Evolutionary conservation across 2,329 filamentous ascomycete species (phyloP), one percentile per base, ranked within the genome.

Genomic region (Xylaria sp.): DNA sequence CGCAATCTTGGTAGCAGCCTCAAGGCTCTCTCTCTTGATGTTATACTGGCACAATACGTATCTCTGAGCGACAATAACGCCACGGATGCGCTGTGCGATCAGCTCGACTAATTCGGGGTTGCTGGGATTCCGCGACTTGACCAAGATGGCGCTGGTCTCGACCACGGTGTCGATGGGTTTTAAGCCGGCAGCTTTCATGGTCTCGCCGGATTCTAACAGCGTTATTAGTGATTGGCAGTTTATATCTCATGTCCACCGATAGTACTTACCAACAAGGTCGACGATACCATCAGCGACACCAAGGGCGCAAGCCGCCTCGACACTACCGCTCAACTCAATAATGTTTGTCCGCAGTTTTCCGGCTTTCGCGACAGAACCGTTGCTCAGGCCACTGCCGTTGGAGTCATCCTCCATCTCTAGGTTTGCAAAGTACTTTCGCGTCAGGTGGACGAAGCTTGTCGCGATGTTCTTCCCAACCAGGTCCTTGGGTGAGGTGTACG

Each of bases 31-130:
- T 62, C 92, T 86, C 67, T 90, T 83, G 60, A 97, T 85, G 77
- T 99, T 99, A 82, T 97, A 99, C 72, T 95, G 92, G 79, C 94
- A 97, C 35, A 97, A 84, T 34, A 97, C 91, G 72, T 90, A 97
- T 75, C 86, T 88, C 78, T 99, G 91, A 8, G 94, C 94, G 48
- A 91, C 93, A 72, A 99, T 97, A 64, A 99, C 92, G 74, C 94
- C 94, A 61, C 85, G 84, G 71, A 99, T 96, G 69, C 94, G 87
- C 9, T 88, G 88, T 34, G 89, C 84, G 70, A 99, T 95, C 59
- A 96, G 80, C 19, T 93, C 84, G 57, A 97, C 88, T 59, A 97
- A 80, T 64, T 87, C 85, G 3, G 86, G 84, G 75, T 96, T 90
- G 62, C 88, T 90, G 4, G 92, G 88, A 59, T 86, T 83, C 72